Evolutionary conservation across 139 green algal genomes (phyloP), one percentile per base, ranked within the genome.

Genomic region (Volvox africanus): DNA sequence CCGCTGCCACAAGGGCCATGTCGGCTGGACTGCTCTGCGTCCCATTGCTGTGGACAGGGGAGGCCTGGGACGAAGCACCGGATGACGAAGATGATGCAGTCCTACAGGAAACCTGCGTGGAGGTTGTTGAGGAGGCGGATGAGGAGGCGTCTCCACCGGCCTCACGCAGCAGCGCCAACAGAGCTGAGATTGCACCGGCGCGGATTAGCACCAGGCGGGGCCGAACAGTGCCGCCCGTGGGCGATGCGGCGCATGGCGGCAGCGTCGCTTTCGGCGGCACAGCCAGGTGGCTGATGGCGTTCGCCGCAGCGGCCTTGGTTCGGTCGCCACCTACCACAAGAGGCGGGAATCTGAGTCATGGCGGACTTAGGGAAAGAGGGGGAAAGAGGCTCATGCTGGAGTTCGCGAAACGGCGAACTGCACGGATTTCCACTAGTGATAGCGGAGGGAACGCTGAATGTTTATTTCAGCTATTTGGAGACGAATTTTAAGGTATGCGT

Each of bases 141-240:
- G 73, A 36, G 9, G 73, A 1, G 32, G 75, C 75, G 5, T 61
- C 21, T 13, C 32, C 65, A 13, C 21, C 82, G n/a, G 33, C 36
- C 6, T 44, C 84, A 2, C 68, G 69, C 68, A 89, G 50, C 12
- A 89, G 44, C 18, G 44, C 85, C n/a, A 89, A 73, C 44, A 89
- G 71, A 9, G 85, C 71, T 13, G 71, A 32, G 9, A 83, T 55
- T 20, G 85, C 85, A 12, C 85, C 85, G 21, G 85, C 85, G 9
- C 85, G 85, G 22, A 89, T 36, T 21, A 90, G 55, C 55, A 69
- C 30, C 11, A 76, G n/a, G 6, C 32, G 55, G 2, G 86, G 73
- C 55, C 30, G 75, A 12, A 84, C 32, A 0, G 20, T 9, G 30
- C 73, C 86, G 11, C 73, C 86, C 0, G 50, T 1, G 9, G 50